Conservation (phyloP, 352 stramenopile species). For the Phytophthora meadii region DNA sequence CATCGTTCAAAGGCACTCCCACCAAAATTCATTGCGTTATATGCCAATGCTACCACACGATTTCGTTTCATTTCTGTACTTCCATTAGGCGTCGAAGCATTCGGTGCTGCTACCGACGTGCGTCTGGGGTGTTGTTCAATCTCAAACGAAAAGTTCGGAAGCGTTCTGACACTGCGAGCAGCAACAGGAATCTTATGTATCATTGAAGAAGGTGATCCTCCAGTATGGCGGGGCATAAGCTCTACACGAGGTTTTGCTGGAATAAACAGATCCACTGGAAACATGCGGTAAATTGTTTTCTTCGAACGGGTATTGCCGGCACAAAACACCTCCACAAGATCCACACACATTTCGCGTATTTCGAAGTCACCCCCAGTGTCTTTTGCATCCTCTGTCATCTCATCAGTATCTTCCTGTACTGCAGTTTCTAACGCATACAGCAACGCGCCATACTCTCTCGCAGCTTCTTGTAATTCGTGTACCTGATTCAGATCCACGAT, state of each 20-base stretch:
- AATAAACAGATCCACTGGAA: conserved; percentile 85
- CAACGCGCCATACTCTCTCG: conserved; percentile 76
- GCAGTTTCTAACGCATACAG: conserved; percentile 70
- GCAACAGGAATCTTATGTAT: conserved; percentile 23
- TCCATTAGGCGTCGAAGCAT: conserved; percentile 32
- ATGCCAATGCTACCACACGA: conserved; percentile 39
- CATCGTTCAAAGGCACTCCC: conserved; percentile 65
- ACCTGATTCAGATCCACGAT: conserved; percentile 79
- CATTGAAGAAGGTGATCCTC: conserved; percentile 44
- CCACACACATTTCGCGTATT: conserved; percentile 59
- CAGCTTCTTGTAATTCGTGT: conserved; percentile 80
- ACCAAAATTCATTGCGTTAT: conserved; percentile 45
- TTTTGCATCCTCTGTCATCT: conserved; percentile 1
- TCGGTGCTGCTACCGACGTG: conserved; percentile 31
- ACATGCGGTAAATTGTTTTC: conserved; percentile 78
- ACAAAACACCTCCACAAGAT: conserved; percentile 86
- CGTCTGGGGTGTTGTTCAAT: conserved; percentile 46
- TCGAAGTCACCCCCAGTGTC: conserved; percentile 15
- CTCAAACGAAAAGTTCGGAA: conserved; percentile 76
- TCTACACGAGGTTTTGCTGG: conserved; percentile 60
- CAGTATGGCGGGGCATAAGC: conserved; percentile 65
- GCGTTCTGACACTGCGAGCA: conserved; percentile 50
- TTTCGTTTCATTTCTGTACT: conserved; percentile 54
- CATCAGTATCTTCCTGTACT: conserved; percentile 36
- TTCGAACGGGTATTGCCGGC: conserved; percentile 82